A percentile compares a stretch with the other conserved stretches of the same genome.
phyloP scores from a whole-genome alignment of 2,329 filamentous ascomycete species.

The Fusarium pseudograminearum region DNA sequence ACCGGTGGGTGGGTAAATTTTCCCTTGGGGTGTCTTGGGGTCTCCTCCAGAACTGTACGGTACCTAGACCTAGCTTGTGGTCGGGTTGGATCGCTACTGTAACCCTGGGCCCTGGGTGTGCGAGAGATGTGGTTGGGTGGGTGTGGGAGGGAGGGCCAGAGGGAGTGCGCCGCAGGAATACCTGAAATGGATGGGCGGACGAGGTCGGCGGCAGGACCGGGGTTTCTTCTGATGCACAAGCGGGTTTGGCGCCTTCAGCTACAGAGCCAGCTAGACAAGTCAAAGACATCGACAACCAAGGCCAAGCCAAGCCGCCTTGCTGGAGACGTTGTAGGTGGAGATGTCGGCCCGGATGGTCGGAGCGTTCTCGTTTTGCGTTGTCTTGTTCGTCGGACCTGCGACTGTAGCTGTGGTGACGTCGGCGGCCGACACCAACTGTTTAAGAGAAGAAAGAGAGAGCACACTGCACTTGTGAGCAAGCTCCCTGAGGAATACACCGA shows the following conservation, averaged over 20 bases:
- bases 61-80: conserved; percentile 36
- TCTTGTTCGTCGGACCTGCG: conserved; percentile 38
- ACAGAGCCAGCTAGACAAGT: conserved; percentile 40
- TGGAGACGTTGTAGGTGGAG: conserved; percentile 48
- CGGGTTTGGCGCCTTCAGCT: conserved; percentile 52
- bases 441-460: conserved; percentile 21
- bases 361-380: conserved; percentile 44
- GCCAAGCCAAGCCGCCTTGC: conserved; percentile 43
- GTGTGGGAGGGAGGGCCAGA: conserved; percentile 9
- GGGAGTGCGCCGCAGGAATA: conserved; percentile 42
- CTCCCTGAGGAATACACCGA: conserved; percentile 35
- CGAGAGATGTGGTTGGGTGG: conserved; percentile 29
- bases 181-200: conserved; percentile 45
- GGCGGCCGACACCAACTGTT: conserved; percentile 41
- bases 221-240: conserved; percentile 47
- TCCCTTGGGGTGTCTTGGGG: conserved; percentile 47
- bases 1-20: conserved; percentile 47
- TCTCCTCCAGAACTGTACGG: conserved; percentile 33
- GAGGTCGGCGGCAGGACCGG: conserved; percentile 48
- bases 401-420: conserved; percentile 47
- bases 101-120: conserved; percentile 31
- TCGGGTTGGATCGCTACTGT: conserved; percentile 43
- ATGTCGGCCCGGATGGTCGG: conserved; percentile 50
- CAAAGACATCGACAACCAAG: conserved; percentile 42
- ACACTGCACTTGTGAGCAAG: conserved; percentile 37